phyloP scores from a whole-genome alignment of 2,329 filamentous ascomycete species.

The Rutstroemia sp. region DNA sequence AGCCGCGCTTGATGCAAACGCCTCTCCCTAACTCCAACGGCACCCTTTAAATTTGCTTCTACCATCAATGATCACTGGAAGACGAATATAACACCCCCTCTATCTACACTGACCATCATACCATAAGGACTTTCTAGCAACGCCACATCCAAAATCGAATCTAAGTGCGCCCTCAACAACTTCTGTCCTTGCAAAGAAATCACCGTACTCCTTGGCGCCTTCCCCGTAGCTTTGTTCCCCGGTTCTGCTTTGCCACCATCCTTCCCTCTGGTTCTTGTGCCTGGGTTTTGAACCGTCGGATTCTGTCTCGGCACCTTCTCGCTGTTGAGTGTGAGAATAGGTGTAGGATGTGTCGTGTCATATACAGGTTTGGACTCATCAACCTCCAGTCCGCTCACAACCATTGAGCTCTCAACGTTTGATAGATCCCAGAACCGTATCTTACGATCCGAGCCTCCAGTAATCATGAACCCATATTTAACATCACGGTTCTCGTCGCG shows the following conservation, averaged over 20 bases:
- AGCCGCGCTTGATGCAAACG: neutral
- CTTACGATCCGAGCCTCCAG: constrained; percentile 82
- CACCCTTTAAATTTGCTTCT: neutral
- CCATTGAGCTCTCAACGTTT: constrained; percentile 66
- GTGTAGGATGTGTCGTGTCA: constrained; percentile 52
- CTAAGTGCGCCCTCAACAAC: constrained; percentile 77
- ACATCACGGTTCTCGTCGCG: constrained; percentile 65
- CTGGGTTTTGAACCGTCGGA: constrained; percentile 27
- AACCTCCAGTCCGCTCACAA: constrained; percentile 69
- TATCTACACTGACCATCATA: constrained; percentile 87
- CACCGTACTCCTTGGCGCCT: constrained; percentile 68
- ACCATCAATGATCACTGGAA: constrained; percentile 37
- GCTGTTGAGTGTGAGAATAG: constrained; percentile 56
- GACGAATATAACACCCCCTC: constrained; percentile 83
- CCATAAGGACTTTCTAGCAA: constrained; percentile 82
- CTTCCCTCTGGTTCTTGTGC: constrained; percentile 12
- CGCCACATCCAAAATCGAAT: constrained; percentile 82
- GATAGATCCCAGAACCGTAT: constrained; percentile 90
- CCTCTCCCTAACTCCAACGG: constrained; percentile 12
- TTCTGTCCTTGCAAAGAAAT: constrained; percentile 85
- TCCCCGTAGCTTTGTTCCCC: constrained; percentile 25
- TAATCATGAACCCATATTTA: constrained; percentile 76
- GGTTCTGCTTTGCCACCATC: constrained; percentile 23
- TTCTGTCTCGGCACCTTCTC: constrained; percentile 38
- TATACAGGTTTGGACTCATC: constrained; percentile 72